Conservation (phyloP, 2,329 filamentous ascomycete species). For the Colletotrichum tamarilloi region DNA sequence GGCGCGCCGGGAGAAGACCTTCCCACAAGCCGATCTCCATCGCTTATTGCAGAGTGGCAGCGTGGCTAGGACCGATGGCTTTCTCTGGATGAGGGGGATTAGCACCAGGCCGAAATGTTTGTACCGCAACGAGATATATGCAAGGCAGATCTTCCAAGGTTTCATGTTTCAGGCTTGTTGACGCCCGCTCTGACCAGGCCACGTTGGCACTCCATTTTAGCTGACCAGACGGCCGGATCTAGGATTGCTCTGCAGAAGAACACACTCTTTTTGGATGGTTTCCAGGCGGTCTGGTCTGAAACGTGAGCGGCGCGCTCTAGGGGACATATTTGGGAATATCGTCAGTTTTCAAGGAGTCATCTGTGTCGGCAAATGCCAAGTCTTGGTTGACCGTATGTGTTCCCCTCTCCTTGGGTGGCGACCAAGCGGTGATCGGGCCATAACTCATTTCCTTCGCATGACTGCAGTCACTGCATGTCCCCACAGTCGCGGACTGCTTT, state of each 20-base stretch:
- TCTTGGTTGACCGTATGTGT: neutral
- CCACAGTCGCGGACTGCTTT: neutral
- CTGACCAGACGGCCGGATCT: conserved; percentile 31
- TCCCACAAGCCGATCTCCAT: conserved; percentile 30
- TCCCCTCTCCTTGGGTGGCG: conserved; percentile 6
- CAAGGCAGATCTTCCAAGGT: conserved; percentile 33
- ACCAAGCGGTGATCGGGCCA: conserved; percentile 6
- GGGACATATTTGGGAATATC: conserved; percentile 14
- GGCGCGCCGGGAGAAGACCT: conserved; percentile 7
- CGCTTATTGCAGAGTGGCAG: conserved; percentile 20
- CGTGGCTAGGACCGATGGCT: conserved; percentile 7
- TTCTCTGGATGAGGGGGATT: neutral
- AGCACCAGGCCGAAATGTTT: neutral
- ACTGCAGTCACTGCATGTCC: conserved; percentile 5
- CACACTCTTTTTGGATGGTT: conserved; percentile 9
- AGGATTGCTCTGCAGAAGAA: neutral
- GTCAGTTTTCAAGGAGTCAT: conserved; percentile 17
- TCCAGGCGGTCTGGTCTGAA: conserved; percentile 19
- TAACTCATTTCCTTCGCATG: conserved; percentile 20
- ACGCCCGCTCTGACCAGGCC: conserved; percentile 32
- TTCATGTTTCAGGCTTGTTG: conserved; percentile 33
- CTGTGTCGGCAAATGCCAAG: neutral
- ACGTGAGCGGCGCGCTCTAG: conserved; percentile 4
- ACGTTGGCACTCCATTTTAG: conserved; percentile 27
- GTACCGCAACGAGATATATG: conserved; percentile 6